phyloP scores from a whole-genome alignment of 2,329 filamentous ascomycete genomes.

The Pestalotiopsis sp. region DNA sequence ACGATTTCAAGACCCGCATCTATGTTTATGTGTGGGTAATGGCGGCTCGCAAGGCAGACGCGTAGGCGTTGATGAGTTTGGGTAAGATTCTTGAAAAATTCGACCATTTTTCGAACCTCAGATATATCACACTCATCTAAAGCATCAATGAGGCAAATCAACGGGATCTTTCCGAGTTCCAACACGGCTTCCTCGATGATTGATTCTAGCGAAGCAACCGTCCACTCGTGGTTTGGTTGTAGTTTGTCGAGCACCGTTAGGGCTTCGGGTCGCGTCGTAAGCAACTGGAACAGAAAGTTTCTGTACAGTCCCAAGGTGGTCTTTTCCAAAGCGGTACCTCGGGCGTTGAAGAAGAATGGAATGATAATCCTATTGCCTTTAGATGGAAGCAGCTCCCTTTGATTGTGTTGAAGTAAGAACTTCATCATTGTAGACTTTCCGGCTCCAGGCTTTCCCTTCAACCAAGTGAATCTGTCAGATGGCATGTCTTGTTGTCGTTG shows the following conservation, averaged over 20 bases:
- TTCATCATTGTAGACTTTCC: conserved; percentile 16
- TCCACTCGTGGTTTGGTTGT: not conserved
- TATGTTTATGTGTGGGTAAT: conserved; percentile 46
- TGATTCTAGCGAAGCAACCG: conserved; percentile 9
- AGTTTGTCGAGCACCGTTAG: conserved; percentile 30
- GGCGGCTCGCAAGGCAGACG: conserved; percentile 32
- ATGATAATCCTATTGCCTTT: conserved; percentile 31
- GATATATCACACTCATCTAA: conserved; percentile 23
- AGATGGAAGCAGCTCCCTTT: not conserved
- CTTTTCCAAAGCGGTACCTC: conserved; percentile 44
- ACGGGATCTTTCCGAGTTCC: not conserved
- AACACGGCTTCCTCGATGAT: conserved; percentile 11
- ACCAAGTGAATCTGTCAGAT: conserved; percentile 4
- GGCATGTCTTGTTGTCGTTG: no score
- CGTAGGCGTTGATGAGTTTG: conserved; percentile 36
- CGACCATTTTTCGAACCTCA: conserved; percentile 21
- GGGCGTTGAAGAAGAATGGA: conserved; percentile 52
- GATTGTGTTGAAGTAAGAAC: conserved; percentile 11
- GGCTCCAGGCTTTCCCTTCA: conserved; percentile 13
- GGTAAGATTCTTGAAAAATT: conserved; percentile 13
- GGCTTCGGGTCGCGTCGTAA: conserved; percentile 34
- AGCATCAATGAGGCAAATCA: conserved; percentile 23
- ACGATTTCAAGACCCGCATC: conserved; percentile 24
- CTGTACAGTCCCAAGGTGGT: conserved; percentile 48
- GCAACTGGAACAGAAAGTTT: conserved; percentile 47